Conservation (phyloP, 2,329 filamentous ascomycete species). For the Aspergillus quadrilineatus region DNA sequence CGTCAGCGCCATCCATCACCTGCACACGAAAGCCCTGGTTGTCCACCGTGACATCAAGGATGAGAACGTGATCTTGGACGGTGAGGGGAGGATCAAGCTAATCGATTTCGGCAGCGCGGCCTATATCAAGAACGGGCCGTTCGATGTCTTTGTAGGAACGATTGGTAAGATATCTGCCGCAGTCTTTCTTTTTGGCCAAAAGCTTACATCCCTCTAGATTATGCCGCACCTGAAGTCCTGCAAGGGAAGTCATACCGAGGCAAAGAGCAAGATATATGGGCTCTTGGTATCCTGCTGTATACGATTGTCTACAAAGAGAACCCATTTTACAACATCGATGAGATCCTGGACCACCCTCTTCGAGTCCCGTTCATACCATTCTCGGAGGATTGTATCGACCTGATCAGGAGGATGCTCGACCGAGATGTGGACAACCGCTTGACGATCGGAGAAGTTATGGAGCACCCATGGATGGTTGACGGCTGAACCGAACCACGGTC, state of each 20-base stretch:
- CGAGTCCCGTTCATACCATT: slow-evolving; percentile 70
- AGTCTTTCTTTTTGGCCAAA: background rate
- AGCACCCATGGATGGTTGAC: slow-evolving; percentile 72
- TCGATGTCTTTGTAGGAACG: slow-evolving; percentile 97
- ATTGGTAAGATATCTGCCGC: slow-evolving; percentile 67
- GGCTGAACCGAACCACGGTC: slow-evolving; percentile 15
- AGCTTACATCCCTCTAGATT: slow-evolving; percentile 61
- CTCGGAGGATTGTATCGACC: slow-evolving; percentile 84
- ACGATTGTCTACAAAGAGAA: slow-evolving; percentile 99
- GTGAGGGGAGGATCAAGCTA: slow-evolving; percentile 91
- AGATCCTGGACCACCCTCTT: slow-evolving; percentile 97
- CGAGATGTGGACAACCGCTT: slow-evolving; percentile 79
- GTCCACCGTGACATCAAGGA: slow-evolving; percentile 99
- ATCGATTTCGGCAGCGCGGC: slow-evolving; percentile 98
- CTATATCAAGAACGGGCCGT: slow-evolving; percentile 97
- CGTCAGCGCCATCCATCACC: slow-evolving; percentile 80
- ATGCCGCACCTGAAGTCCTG: slow-evolving; percentile 96
- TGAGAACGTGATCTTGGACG: slow-evolving; percentile 94
- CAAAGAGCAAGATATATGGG: slow-evolving; percentile 98
- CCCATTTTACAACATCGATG: slow-evolving; percentile 97
- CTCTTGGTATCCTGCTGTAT: slow-evolving; percentile 92
- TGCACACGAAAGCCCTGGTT: slow-evolving; percentile 86
- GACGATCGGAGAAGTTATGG: slow-evolving; percentile 82
- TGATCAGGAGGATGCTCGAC: slow-evolving; percentile 89
- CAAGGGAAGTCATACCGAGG: slow-evolving; percentile 88